Base-by-base conservation (phyloP, 345 rosid genomes). In the Rhodamnia rubescens region DNA sequence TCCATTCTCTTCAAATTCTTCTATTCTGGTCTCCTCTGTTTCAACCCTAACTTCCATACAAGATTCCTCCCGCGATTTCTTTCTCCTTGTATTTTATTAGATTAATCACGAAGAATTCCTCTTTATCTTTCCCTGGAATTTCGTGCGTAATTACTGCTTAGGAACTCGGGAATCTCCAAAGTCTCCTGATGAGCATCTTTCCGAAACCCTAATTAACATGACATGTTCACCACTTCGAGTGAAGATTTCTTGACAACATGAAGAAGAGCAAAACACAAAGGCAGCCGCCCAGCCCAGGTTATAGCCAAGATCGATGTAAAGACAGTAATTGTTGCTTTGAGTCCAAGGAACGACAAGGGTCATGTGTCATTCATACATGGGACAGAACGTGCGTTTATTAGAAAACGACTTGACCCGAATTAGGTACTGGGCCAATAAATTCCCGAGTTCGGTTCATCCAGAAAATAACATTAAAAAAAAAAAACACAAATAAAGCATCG, bases 1-100 rank as follows among this genome's bases (percentile, higher is more conserved):
- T 91, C 93, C 92, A 91, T 90, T 92, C 74, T 90, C 91, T 90
- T 87, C 78, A 89, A 88, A 78, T 59, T 54, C 83, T 32, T n/a
- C 44, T 61, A 83, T 87, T 20, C 75, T 59, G 83, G 86, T 49
- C 89, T 51, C 89, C 82, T 27, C 83, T 40, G 75, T 32, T 51
- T 54, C 82, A 87, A 32, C 83, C 88, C 94, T 85, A 88, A 88
- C 90, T 90, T 87, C 90, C 18, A 91, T 89, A 85, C 89, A 91
- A 85, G 88, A 78, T 84, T 89, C 87, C 81, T 82, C 27, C 40
- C 53, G 8, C 22, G 42, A 40, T 80, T 22, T 81, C 84, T 32
- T 40, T 18, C 61, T 12, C 86, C 8, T 55, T 18, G 53, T 50
- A 42, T 61, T 78, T 82, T 64, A 53, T 82, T 27, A 21, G 49